Evolutionary conservation across 1,139 yeast genomes (phyloP).

Genomic region (Suhomyces bolitotheri): DNA sequence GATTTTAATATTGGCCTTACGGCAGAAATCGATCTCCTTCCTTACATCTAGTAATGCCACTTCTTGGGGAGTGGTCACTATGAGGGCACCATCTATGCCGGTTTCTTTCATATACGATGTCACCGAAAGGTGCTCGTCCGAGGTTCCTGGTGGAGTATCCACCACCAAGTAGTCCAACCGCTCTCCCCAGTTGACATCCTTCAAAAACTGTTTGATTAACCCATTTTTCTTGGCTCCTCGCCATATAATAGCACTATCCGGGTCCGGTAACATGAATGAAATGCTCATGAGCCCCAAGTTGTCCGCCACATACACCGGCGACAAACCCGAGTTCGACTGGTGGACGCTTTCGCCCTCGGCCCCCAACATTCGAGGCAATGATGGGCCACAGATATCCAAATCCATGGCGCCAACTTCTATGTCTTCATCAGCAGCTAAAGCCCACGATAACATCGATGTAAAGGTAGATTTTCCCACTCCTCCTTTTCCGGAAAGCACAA

Average conservation of each 20-base stretch:
- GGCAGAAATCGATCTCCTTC: constrained; percentile 92
- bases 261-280: constrained; percentile 91
- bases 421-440: constrained; percentile 84
- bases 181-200: constrained; percentile 96
- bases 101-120: constrained; percentile 85
- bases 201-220: constrained; percentile 86
- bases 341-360: constrained; percentile 86
- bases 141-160: constrained; percentile 98
- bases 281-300: constrained; percentile 95
- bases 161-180: constrained; percentile 80
- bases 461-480: constrained; percentile 98
- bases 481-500: constrained; percentile 93
- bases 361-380: constrained; percentile 92
- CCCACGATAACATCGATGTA: constrained; percentile 94
- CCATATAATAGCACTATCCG: constrained; percentile 95
- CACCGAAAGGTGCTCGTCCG: constrained; percentile 93
- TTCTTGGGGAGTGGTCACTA: constrained; percentile 97
- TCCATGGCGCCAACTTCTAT: constrained; percentile 96
- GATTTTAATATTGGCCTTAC: constrained; percentile 81
- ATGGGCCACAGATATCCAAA: constrained; percentile 96
- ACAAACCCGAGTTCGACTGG: constrained; percentile 90
- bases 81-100: constrained; percentile 92
- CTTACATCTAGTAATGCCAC: constrained; percentile 93
- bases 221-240: constrained; percentile 95
- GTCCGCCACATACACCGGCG: constrained; percentile 94